Conservation (phyloP, 2,329 filamentous ascomycete species). For the Colletotrichum echinochloae region DNA sequence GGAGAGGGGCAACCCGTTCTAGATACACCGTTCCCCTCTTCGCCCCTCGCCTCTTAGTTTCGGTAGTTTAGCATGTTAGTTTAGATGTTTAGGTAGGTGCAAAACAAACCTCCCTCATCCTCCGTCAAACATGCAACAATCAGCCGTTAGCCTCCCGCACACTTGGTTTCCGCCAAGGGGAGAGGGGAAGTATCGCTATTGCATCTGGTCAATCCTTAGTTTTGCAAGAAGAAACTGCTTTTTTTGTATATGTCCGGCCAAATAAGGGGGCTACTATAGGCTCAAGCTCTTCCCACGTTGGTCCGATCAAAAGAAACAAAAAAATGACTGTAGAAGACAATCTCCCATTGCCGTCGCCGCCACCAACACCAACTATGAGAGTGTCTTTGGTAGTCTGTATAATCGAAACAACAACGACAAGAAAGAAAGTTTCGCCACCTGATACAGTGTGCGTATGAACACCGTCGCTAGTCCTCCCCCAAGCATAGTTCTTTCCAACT, state of each 20-base stretch:
- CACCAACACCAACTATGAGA: not conserved
- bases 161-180: too few species aligned
- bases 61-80: too few species aligned
- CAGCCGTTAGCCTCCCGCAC: too few species aligned
- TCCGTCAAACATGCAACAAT: not conserved
- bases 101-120: not conserved
- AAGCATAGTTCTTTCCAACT: conserved; percentile 9
- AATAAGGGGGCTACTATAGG: not conserved
- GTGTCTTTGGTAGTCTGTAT: not conserved
- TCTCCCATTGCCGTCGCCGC: not conserved
- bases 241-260: not conserved
- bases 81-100: too few species aligned
- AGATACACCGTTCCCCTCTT: not conserved
- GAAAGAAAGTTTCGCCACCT: not conserved
- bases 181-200: not conserved
- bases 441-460: conserved; percentile 17
- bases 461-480: conserved; percentile 24
- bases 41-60: not conserved
- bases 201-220: not conserved
- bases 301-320: too few species aligned
- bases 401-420: not conserved
- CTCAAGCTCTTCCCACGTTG: too few species aligned
- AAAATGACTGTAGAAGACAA: not conserved
- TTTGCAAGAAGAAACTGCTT: not conserved
- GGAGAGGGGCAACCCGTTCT: not conserved